Conservation (phyloP, 768 basidiomycete genomes). For the Mycena galericulata region DNA sequence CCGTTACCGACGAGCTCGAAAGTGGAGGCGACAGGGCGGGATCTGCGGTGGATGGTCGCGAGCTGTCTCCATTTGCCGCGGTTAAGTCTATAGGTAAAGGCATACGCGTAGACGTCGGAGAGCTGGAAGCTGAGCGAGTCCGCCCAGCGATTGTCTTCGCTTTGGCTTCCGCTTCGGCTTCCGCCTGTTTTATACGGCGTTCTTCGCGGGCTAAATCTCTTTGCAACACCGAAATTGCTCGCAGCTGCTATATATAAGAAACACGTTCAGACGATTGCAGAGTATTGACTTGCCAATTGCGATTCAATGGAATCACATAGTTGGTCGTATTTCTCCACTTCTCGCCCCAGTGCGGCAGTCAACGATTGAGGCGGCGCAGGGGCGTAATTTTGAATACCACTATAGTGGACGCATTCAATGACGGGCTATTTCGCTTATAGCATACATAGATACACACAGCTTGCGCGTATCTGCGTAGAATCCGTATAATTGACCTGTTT, state of each 20-base stretch:
- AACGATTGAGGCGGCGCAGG: slow-evolving; percentile 74
- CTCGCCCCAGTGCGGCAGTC: slow-evolving; percentile 73
- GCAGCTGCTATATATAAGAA: slow-evolving; percentile 58
- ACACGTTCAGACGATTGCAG: slow-evolving; percentile 5
- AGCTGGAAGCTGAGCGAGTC: slow-evolving; percentile 41
- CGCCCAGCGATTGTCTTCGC: slow-evolving; percentile 37
- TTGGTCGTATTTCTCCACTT: slow-evolving; percentile 85
- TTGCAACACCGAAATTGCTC: slow-evolving; percentile 77
- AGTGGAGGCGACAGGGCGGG: slow-evolving; percentile 46
- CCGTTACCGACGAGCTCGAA: slow-evolving; percentile 42
- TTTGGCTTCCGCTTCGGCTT: slow-evolving; percentile 48
- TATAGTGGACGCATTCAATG: slow-evolving; percentile 40
- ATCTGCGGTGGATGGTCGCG: slow-evolving; percentile 47
- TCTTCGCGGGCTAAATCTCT: slow-evolving; percentile 77
- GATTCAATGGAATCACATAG: slow-evolving; percentile 83
- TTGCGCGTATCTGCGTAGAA: slow-evolving; percentile 75
- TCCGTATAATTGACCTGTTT: slow-evolving; percentile 76
- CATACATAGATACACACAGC: slow-evolving; percentile 60
- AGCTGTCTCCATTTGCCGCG: slow-evolving; percentile 36
- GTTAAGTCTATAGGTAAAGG: slow-evolving; percentile 30
- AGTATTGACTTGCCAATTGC: slow-evolving; percentile 63
- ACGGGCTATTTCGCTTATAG: slow-evolving; percentile 38
- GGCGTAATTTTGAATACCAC: slow-evolving; percentile 69
- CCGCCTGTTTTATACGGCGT: slow-evolving; percentile 57
- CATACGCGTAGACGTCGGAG: slow-evolving; percentile 39